Conservation (phyloP, 805 yeast species). For the Nakazawaea pomicola region DNA sequence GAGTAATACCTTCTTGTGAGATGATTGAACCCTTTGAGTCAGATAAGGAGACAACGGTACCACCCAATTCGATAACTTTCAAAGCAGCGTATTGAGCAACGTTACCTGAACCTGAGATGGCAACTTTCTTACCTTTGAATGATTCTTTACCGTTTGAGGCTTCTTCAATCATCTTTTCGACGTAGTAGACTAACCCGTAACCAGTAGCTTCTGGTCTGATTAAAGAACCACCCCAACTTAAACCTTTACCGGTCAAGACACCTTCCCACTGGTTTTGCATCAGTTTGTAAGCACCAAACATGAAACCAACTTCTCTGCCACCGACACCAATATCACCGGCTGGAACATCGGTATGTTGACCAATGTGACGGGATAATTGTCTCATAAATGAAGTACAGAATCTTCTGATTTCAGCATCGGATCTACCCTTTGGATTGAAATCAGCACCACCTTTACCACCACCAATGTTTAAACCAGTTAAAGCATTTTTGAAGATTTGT, state of each 20-base stretch:
- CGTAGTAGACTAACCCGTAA: constrained; percentile 94
- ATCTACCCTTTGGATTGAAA: constrained; percentile 94
- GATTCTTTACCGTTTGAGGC: constrained; percentile 88
- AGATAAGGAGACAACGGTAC: constrained; percentile 86
- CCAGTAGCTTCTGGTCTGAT: constrained; percentile 99
- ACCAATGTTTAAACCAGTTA: constrained; percentile 96
- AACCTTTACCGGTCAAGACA: constrained; percentile 96
- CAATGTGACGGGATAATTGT: constrained; percentile 93
- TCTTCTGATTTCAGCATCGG: constrained; percentile 92
- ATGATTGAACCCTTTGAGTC: constrained; percentile 92
- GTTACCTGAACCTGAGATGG: constrained; percentile 97
- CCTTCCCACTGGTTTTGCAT: constrained; percentile 93
- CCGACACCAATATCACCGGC: constrained; percentile 99
- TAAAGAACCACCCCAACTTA: constrained; percentile 98
- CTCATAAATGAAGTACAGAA: constrained; percentile 95
- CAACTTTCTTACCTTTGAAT: constrained; percentile 89
- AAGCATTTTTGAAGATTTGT: constrained; percentile 97
- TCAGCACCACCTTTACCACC: constrained; percentile 99
- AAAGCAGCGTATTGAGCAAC: constrained; percentile 99
- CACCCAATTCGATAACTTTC: constrained; percentile 96
- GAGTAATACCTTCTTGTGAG: constrained; percentile 74
- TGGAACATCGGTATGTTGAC: constrained; percentile 96
- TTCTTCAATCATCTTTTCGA: constrained; percentile 94
- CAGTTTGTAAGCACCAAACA: constrained; percentile 95
- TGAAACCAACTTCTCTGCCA: constrained; percentile 91